Percentiles rank a stretch among this genome's conserved stretches.
Evolutionary conservation across 1,284 basidiomycete species (phyloP).

Genomic region (Austropuccinia psidii): DNA sequence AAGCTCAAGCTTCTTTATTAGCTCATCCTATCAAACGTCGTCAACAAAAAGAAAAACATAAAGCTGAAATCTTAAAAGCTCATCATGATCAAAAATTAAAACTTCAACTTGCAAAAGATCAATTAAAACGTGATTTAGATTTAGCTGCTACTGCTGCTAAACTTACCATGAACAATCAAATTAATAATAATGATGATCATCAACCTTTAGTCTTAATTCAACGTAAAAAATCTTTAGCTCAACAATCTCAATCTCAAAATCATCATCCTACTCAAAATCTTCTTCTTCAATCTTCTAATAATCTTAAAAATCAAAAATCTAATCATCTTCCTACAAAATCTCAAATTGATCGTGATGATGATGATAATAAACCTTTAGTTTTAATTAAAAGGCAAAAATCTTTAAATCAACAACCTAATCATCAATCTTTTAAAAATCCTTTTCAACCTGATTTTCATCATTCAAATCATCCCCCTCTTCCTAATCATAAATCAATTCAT

Average conservation of each 20-base stretch:
- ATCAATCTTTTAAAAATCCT: background rate
- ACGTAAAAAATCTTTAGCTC: constrained; percentile 28
- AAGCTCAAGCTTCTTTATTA: background rate
- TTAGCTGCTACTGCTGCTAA: background rate
- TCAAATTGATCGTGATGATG: constrained; percentile 15
- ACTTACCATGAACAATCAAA: constrained; percentile 1
- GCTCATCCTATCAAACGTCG: background rate
- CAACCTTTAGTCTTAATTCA: constrained; percentile 21
- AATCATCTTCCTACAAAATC: too few species aligned
- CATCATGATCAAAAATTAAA: background rate
- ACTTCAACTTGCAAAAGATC: too few species aligned
- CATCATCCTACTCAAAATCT: background rate
- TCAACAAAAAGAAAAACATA: background rate
- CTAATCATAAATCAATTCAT: background rate
- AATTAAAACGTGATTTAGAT: constrained; percentile 14
- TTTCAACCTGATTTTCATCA: too few species aligned
- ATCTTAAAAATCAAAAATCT: background rate
- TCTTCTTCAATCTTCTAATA: background rate
- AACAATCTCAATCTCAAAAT: too few species aligned
- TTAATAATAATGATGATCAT: constrained; percentile 28
- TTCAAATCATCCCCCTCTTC: background rate
- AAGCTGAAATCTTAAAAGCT: background rate
- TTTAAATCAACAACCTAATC: background rate
- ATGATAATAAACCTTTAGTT: constrained; percentile 27
- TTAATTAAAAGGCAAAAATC: constrained; percentile 31